Evolutionary conservation across 2,329 filamentous ascomycete species (phyloP).

Genomic region (Arthrinium phaeospermum): DNA sequence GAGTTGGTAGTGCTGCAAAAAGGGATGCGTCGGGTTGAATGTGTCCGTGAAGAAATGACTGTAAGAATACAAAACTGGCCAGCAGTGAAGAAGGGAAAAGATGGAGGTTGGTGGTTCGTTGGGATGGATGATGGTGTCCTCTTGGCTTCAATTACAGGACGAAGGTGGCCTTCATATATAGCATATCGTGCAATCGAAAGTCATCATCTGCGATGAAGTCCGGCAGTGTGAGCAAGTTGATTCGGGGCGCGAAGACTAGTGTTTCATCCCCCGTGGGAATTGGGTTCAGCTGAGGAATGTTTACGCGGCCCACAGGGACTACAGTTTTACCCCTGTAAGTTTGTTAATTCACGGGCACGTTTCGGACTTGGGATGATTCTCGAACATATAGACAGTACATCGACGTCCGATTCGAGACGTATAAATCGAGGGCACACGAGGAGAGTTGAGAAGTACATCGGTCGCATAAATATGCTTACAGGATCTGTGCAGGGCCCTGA

Average conservation of each 20-base stretch:
- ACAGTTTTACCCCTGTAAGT: too few relatives aligned
- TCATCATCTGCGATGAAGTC: not conserved
- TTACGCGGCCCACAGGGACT: not conserved
- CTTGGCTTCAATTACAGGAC: not conserved
- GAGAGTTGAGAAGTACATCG: too few relatives aligned
- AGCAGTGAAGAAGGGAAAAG: conserved; percentile 1
- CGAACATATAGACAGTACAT: too few relatives aligned
- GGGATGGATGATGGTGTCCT: not conserved
- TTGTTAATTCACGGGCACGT: too few relatives aligned
- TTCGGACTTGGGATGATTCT: too few relatives aligned
- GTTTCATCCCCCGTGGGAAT: not conserved
- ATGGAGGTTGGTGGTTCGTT: not conserved
- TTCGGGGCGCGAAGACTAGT: not conserved
- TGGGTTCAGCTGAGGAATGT: not conserved
- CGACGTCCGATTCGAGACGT: too few relatives aligned
- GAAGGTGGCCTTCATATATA: not conserved
- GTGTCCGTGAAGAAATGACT: not conserved
- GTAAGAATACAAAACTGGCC: not conserved
- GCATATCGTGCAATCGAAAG: not conserved
- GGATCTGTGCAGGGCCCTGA: too few relatives aligned
- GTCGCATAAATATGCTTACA: too few relatives aligned
- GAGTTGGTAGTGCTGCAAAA: too few relatives aligned
- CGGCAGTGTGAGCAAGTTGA: not conserved
- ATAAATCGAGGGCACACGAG: too few relatives aligned
- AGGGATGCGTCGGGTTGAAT: not conserved